Evolutionary conservation across 768 basidiomycete species (phyloP).

Genomic region (Pleurotus citrinopileatus): DNA sequence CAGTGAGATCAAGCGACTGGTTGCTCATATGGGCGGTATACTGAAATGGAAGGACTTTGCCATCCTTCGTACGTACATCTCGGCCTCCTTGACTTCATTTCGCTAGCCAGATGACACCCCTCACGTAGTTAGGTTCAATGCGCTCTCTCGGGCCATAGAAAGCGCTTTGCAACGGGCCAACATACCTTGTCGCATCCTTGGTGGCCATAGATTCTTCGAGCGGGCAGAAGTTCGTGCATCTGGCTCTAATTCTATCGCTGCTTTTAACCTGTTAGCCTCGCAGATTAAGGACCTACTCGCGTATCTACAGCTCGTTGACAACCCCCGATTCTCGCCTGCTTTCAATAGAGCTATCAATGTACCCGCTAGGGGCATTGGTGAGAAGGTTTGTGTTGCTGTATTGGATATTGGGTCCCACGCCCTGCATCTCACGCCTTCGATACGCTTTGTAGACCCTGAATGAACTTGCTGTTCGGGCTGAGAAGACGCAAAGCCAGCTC

Average conservation of each 20-base stretch:
- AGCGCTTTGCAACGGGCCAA: conserved; percentile 70
- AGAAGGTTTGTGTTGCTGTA: conserved; percentile 50
- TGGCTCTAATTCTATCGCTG: background rate
- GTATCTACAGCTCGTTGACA: conserved; percentile 82
- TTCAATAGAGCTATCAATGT: conserved; percentile 71
- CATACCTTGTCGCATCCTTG: conserved; percentile 76
- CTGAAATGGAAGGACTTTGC: conserved; percentile 77
- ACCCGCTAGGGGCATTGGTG: conserved; percentile 71
- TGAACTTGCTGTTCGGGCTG: conserved; percentile 55
- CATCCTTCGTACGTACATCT: conserved; percentile 60
- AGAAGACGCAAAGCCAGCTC: conserved; percentile 47
- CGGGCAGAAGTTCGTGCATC: conserved; percentile 59
- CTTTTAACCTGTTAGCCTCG: background rate
- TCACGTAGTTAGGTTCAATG: conserved; percentile 71
- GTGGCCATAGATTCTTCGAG: conserved; percentile 86
- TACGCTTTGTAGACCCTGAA: conserved; percentile 54
- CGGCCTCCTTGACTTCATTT: background rate
- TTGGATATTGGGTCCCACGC: background rate
- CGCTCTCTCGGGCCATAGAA: conserved; percentile 75
- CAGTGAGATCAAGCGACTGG: conserved; percentile 70
- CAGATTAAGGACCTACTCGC: conserved; percentile 81
- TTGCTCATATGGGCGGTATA: conserved; percentile 71
- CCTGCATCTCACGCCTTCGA: too few relatives aligned
- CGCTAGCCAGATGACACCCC: background rate
- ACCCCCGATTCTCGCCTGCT: conserved; percentile 62